Conservation (phyloP, 108 stramenopile species). For the Pseudonitzschia delicatissima region DNA sequence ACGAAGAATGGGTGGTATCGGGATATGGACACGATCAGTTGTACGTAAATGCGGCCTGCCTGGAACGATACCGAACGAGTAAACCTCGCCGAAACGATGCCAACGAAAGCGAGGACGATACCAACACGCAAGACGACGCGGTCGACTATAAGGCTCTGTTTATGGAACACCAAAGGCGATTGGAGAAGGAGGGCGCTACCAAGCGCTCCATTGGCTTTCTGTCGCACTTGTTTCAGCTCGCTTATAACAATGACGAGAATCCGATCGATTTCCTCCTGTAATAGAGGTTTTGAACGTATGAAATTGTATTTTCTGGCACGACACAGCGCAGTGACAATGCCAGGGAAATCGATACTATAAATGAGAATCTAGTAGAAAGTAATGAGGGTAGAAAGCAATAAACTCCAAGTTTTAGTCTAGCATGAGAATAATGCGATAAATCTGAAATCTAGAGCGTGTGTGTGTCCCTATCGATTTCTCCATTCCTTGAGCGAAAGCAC, state of each 20-base stretch:
- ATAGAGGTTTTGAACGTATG: background rate
- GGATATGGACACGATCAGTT: conserved; percentile 37
- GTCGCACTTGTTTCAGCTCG: conserved; percentile 23
- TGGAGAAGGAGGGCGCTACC: conserved; percentile 30
- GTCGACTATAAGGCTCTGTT: conserved; percentile 16
- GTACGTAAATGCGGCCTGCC: conserved; percentile 40
- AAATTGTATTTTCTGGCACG: background rate
- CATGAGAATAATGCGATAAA: too few relatives aligned
- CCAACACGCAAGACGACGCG: background rate
- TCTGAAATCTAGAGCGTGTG: too few relatives aligned
- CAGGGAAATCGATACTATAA: background rate
- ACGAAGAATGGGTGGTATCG: conserved; percentile 40
- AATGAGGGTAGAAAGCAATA: too few relatives aligned
- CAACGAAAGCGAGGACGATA: background rate
- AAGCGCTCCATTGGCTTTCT: conserved; percentile 24
- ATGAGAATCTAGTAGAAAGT: background rate
- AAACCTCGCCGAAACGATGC: background rate
- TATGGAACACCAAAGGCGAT: conserved; percentile 10
- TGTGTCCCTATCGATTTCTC: too few relatives aligned
- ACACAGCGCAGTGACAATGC: background rate
- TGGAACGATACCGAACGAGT: conserved; percentile 28
- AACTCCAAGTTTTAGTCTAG: too few relatives aligned
- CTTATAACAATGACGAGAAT: conserved; percentile 18
- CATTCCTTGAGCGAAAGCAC: background rate
- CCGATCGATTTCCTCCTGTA: conserved; percentile 27